Conservation (phyloP, 1,284 basidiomycete species). For the Cerrena zonata region DNA sequence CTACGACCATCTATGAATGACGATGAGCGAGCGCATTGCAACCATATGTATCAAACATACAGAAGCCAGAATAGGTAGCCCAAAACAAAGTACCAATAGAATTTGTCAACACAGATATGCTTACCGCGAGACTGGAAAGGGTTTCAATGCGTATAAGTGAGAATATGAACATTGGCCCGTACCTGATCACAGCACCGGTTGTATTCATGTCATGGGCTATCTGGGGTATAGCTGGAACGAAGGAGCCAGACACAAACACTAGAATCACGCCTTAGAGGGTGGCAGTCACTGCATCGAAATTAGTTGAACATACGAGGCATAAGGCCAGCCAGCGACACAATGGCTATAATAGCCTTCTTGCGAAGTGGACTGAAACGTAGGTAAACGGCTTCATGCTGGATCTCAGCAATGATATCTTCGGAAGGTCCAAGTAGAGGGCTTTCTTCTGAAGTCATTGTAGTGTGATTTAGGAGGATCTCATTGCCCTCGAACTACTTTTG, state of each 20-base stretch:
- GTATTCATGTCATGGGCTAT: conserved; percentile 56
- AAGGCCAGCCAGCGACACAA: conserved; percentile 47
- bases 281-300: conserved; percentile 2
- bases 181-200: conserved; percentile 49
- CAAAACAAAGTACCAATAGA: conserved; percentile 43
- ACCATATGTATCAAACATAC: conserved; percentile 24
- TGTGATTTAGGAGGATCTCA: too few species aligned
- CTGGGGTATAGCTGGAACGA: conserved; percentile 62
- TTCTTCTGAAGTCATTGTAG: conserved; percentile 10
- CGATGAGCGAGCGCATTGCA: not conserved
- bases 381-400: conserved; percentile 37
- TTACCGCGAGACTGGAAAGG: conserved; percentile 37
- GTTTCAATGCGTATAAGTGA: not conserved
- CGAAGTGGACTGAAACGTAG: conserved; percentile 40
- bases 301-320: conserved; percentile 38
- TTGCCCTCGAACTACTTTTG: too few species aligned
- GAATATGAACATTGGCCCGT: conserved; percentile 16
- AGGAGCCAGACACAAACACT: conserved; percentile 64
- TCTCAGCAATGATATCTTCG: not conserved
- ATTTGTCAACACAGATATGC: conserved; percentile 39
- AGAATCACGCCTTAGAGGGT: conserved; percentile 1
- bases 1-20: conserved; percentile 49
- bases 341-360: conserved; percentile 44
- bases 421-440: conserved; percentile 5
- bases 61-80: conserved; percentile 48